Evolutionary conservation across 2,329 filamentous ascomycete species (phyloP).

Genomic region (Botrytis paeoniae): DNA sequence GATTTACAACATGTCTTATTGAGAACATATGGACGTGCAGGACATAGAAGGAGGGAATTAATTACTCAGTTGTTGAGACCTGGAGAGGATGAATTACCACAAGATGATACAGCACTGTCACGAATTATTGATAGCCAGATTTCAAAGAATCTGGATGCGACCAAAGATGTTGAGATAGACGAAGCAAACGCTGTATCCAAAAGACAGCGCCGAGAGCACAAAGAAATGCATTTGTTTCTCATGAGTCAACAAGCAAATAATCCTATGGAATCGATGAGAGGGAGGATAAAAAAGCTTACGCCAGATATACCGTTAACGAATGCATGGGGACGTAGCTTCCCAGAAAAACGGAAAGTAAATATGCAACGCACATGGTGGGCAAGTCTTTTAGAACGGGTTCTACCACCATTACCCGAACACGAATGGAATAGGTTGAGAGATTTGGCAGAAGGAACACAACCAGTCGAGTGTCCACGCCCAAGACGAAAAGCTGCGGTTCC

Average conservation of each 20-base stretch:
- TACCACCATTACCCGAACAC: conserved; percentile 51
- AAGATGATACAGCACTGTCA: conserved; percentile 44
- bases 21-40: conserved; percentile 52
- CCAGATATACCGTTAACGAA: conserved; percentile 46
- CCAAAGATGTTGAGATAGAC: not conserved
- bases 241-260: conserved; percentile 28
- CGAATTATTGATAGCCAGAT: conserved; percentile 23
- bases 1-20: conserved; percentile 50
- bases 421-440: conserved; percentile 57
- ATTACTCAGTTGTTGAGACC: conserved; percentile 41
- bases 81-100: conserved; percentile 39
- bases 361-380: conserved; percentile 51
- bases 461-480: conserved; percentile 20
- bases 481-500: conserved; percentile 27
- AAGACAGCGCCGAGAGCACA: not conserved
- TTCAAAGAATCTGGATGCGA: not conserved
- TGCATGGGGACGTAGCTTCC: conserved; percentile 49
- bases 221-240: not conserved
- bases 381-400: conserved; percentile 43
- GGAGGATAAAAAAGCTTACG: conserved; percentile 12
- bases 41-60: conserved; percentile 50
- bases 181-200: not conserved
- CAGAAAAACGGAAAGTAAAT: conserved; percentile 41
- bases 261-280: conserved; percentile 17
- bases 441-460: conserved; percentile 41